Percentiles rank a stretch among this genome's conserved stretches.
Evolutionary conservation across 306 rosid species (phyloP).

Genomic region (Echinosophora koreensis): DNA sequence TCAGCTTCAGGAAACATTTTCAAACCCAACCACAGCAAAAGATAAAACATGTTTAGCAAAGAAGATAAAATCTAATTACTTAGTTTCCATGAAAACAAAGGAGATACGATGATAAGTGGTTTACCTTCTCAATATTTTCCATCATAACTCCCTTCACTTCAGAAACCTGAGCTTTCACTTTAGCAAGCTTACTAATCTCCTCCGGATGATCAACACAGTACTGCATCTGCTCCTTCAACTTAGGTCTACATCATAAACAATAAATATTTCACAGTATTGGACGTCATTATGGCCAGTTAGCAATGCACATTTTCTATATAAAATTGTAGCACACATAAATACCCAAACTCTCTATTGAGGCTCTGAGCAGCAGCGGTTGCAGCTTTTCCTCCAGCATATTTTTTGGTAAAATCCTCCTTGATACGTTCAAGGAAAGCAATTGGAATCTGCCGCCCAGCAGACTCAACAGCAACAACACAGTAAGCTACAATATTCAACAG

Average conservation of each 20-base stretch:
- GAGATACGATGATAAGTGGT: not conserved
- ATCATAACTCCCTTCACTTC: slow-evolving; percentile 98
- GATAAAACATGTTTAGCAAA: not conserved
- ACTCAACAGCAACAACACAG: slow-evolving; percentile 89
- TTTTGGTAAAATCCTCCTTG: slow-evolving; percentile 84
- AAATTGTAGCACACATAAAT: slow-evolving; percentile 26
- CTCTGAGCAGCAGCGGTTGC: slow-evolving; percentile 77
- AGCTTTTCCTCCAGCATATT: slow-evolving; percentile 90
- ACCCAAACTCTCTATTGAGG: slow-evolving; percentile 90
- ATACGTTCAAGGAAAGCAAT: slow-evolving; percentile 88
- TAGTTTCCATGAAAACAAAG: not conserved
- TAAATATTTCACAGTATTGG: slow-evolving; percentile 38
- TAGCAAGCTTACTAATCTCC: slow-evolving; percentile 85
- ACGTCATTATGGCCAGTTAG: slow-evolving; percentile 31
- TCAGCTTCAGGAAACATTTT: not conserved
- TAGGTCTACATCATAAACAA: slow-evolving; percentile 57
- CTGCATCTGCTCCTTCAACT: slow-evolving; percentile 95
- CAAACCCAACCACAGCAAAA: slow-evolving; percentile 15
- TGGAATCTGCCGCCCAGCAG: slow-evolving; percentile 84
- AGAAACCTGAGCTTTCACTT: slow-evolving; percentile 93
- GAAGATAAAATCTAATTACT: slow-evolving; percentile 1
- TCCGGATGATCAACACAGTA: slow-evolving; percentile 90
- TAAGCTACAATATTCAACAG: slow-evolving; percentile 65
- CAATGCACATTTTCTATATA: not conserved
- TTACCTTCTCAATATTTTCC: slow-evolving; percentile 93